Base-by-base conservation (phyloP, 2,329 filamentous ascomycete species). In the Onygena corvina region DNA sequence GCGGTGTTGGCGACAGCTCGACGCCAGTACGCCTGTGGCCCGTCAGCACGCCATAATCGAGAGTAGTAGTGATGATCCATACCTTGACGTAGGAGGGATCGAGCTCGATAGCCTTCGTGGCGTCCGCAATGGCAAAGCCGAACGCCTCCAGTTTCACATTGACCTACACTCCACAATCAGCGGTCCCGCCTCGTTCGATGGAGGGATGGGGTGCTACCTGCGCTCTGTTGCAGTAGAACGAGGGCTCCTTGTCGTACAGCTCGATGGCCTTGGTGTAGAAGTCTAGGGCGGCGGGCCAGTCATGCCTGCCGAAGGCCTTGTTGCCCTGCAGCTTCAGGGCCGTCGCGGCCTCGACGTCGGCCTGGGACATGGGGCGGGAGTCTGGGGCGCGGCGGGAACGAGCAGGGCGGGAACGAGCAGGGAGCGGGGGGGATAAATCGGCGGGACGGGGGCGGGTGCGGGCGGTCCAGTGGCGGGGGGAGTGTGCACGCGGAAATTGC, bases 61-160 rank as follows among this genome's bases (percentile, higher is more conserved):
- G 1, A n/a, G 25, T 20, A 33, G 33, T 5, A 4, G 12, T 36
- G 4, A n/a, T 5, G 12, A 25, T 14, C 14, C 54, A 56, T 66
- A 89, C 86, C 81, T 96, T 96, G 65, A 90, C 77, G 64, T 94
- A 87, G 61, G 80, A 79, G 12, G 87, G 80, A 62, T 96, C 86
- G 52, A 96, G 73, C 64, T 94, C 87, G 61, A 96, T 81, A 12
- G 92, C 92, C 67, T 86, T 93, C 48, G 84, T 86, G 27, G 90
- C 87, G 69, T 98, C 92, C 47, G 81, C 76, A 59, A 96, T 84
- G 20, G 92, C 89, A 70, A 90, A 94, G 33, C 92, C 92, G 64
- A 89, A 96, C 16, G 90, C 81, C 68, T 98, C 92, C 33, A 90
- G 82, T 71, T 95, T 96, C 67, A 98, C 90, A 65, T 98, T 77